These are phyloP conservation scores for Pyrenophora teres DNA, from an alignment of 2,329 filamentous ascomycete species.

Conservation along the genomic window DNA sequence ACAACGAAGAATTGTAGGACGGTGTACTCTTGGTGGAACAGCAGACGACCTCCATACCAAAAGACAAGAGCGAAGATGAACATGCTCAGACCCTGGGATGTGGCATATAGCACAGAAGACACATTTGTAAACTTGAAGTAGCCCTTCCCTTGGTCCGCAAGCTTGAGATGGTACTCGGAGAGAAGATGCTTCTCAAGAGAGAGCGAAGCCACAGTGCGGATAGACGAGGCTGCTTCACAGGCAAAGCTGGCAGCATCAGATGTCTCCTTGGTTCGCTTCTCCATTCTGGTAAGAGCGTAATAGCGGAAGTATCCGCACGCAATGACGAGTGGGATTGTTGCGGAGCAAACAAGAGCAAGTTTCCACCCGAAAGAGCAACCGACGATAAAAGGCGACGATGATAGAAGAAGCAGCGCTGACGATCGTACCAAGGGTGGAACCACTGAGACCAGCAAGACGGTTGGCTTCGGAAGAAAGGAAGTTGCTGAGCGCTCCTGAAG, in stretches of 20 bases:
- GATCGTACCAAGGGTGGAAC: conserved; percentile 84
- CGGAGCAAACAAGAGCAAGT: conserved; percentile 79
- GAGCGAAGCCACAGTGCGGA: conserved; percentile 91
- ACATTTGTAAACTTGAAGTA: conserved; percentile 76
- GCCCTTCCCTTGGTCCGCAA: conserved; percentile 69
- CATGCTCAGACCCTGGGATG: conserved; percentile 75
- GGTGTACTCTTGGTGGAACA: conserved; percentile 56
- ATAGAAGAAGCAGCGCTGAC: conserved; percentile 80
- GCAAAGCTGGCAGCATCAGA: conserved; percentile 81
- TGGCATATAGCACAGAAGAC: conserved; percentile 79
- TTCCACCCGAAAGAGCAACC: conserved; percentile 83
- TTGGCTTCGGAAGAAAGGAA: conserved; percentile 75
- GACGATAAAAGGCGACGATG: conserved; percentile 70
- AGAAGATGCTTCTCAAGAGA: conserved; percentile 86
- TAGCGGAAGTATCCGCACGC: conserved; percentile 86
- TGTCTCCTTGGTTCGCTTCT: conserved; percentile 80
- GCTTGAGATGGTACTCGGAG: conserved; percentile 69
- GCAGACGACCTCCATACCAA: conserved; percentile 45
- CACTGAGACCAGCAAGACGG: conserved; percentile 85
- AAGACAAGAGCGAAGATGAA: conserved; percentile 46
- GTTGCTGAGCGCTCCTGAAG: conserved; percentile 80
- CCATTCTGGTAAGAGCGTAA: conserved; percentile 80
- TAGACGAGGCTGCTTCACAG: conserved; percentile 91
- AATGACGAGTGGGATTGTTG: conserved; percentile 77
- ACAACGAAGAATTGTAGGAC: conserved; percentile 93